These are phyloP conservation scores for Seminavis robusta DNA, from an alignment of 108 stramenopile genomes.

Conservation along the genomic window DNA sequence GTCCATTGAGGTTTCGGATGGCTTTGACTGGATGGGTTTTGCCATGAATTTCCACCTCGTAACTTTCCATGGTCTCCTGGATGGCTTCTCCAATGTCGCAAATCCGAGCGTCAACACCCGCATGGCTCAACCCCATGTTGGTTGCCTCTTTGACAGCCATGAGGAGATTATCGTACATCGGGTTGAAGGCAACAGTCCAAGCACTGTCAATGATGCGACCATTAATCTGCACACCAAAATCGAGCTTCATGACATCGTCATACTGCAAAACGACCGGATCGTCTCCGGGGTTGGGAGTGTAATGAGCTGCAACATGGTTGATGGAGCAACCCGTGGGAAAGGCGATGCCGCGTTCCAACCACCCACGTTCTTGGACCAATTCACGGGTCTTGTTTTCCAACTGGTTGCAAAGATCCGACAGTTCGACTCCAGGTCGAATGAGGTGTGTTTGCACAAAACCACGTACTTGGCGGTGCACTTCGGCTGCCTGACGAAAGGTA, in stretches of 20 bases:
- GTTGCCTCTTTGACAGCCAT: slow-evolving; percentile 95
- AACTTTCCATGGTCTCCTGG: slow-evolving; percentile 98
- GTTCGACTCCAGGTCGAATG: slow-evolving; percentile 92
- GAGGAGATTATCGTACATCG: slow-evolving; percentile 86
- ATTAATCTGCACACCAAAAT: slow-evolving; percentile 99
- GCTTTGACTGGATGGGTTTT: slow-evolving; percentile 90
- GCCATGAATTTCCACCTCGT: slow-evolving; percentile 95
- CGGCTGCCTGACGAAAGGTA: slow-evolving; percentile 85
- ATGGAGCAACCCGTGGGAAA: slow-evolving; percentile 98
- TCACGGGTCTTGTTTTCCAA: slow-evolving; percentile 91
- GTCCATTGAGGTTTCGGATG: slow-evolving; percentile 97
- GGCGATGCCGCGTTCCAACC: slow-evolving; percentile 89
- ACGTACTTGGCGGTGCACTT: slow-evolving; percentile 95
- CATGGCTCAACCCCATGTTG: slow-evolving; percentile 85
- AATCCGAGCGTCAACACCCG: slow-evolving; percentile 95
- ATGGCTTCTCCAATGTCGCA: slow-evolving; percentile 96
- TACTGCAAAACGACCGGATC: slow-evolving; percentile 86
- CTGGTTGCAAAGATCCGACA: slow-evolving; percentile 90
- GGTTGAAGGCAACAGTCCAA: slow-evolving; percentile 97
- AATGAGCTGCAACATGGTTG: slow-evolving; percentile 99
- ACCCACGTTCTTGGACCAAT: slow-evolving; percentile 81
- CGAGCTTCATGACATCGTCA: slow-evolving; percentile 96
- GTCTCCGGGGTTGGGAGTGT: slow-evolving; percentile 97
- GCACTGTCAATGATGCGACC: slow-evolving; percentile 99
- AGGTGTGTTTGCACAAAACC: slow-evolving; percentile 87